A percentile compares a stretch with the other conserved stretches of the same genome.
Evolutionary conservation across 1,284 basidiomycete species (phyloP).

Genomic region (Athelia psychrophila): DNA sequence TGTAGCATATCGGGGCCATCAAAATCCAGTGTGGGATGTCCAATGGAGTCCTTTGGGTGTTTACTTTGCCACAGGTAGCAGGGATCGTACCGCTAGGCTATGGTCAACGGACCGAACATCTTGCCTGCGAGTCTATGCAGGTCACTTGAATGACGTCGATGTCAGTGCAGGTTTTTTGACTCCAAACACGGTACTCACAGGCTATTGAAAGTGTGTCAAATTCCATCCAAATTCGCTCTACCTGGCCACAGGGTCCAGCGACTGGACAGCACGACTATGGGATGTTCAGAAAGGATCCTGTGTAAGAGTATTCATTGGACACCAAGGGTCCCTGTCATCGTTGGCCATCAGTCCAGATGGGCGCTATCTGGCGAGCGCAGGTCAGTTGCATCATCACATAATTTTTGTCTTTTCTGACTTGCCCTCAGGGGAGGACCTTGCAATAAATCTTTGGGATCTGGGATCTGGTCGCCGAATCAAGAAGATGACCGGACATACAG

Average conservation of each 20-base stretch:
- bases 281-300: conserved; percentile 96
- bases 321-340: conserved; percentile 87
- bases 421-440: conserved; percentile 78
- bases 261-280: conserved; percentile 95
- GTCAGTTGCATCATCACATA: conserved; percentile 35
- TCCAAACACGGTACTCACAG: not conserved
- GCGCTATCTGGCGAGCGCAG: conserved; percentile 88
- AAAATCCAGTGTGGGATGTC: conserved; percentile 98
- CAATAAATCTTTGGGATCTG: conserved; percentile 96
- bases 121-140: conserved; percentile 91
- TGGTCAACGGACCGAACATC: conserved; percentile 94
- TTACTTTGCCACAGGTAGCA: conserved; percentile 96
- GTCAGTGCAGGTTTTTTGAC: conserved; percentile 47
- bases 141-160: conserved; percentile 96
- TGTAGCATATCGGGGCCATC: conserved; percentile 93
- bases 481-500: conserved; percentile 94
- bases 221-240: conserved; percentile 99
- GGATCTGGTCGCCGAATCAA: conserved; percentile 92
- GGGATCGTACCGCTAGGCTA: conserved; percentile 92
- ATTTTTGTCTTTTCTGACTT: conserved; percentile 4
- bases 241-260: conserved; percentile 94
- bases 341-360: conserved; percentile 94
- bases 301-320: conserved; percentile 94
- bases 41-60: conserved; percentile 97
- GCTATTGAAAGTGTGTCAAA: conserved; percentile 74